A percentile compares a stretch with the other conserved stretches of the same genome.
These are phyloP conservation scores for Epichloe elymi DNA, from an alignment of 2,329 filamentous ascomycete genomes.

Conservation along the genomic window DNA sequence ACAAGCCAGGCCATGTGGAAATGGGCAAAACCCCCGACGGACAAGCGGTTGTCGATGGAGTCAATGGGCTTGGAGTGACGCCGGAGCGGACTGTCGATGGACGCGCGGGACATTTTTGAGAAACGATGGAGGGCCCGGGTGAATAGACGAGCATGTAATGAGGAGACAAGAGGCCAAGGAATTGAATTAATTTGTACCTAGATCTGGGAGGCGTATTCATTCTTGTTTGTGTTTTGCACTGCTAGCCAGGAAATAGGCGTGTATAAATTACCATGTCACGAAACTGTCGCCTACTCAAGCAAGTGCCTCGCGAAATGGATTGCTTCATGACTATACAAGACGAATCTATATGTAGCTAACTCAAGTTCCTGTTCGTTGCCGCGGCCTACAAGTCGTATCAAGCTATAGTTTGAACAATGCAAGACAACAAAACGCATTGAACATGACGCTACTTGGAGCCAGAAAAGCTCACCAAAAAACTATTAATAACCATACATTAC, in stretches of 20 bases:
- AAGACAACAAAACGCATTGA: background rate
- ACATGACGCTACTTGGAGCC: too few relatives aligned
- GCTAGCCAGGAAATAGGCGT: background rate
- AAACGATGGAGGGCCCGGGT: background rate
- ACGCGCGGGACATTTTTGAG: slow-evolving; percentile 1
- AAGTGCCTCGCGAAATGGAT: too few relatives aligned
- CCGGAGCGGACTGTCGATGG: background rate
- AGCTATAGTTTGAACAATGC: too few relatives aligned
- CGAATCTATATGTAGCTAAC: too few relatives aligned
- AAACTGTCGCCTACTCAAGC: background rate
- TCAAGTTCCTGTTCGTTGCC: too few relatives aligned
- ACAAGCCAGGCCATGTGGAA: slow-evolving; percentile 17
- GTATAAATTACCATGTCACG: background rate
- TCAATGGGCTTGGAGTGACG: background rate
- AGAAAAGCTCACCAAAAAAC: background rate
- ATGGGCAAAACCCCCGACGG: background rate
- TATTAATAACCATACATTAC: background rate
- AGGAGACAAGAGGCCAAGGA: background rate
- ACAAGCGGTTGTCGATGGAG: background rate
- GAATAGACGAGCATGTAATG: too few relatives aligned
- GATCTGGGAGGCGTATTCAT: background rate
- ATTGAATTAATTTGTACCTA: background rate
- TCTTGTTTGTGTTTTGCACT: background rate
- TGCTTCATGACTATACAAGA: too few relatives aligned
- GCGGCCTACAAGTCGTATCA: too few relatives aligned